Evolutionary conservation across 2,329 filamentous ascomycete genomes (phyloP).

Genomic region (Ceratocystis huliohia): DNA sequence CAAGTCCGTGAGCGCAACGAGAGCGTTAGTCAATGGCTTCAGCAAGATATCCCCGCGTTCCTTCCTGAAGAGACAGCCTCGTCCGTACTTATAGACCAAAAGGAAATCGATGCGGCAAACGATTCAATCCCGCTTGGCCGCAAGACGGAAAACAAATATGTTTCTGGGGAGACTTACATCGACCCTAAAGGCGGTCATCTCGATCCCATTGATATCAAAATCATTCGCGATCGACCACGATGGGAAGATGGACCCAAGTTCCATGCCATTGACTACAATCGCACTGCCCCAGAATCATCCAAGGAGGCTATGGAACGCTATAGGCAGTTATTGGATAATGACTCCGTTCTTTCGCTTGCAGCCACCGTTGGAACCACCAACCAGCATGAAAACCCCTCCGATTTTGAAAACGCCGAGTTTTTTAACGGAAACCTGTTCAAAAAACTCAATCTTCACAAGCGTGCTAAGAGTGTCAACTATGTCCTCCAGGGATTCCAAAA

Average conservation of each 20-base stretch:
- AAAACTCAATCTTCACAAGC: conserved; percentile 41
- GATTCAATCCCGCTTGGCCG: conserved; percentile 33
- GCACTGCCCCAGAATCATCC: conserved; percentile 30
- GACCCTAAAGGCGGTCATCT: conserved; percentile 30
- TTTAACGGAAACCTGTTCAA: conserved; percentile 52
- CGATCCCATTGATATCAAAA: conserved; percentile 36
- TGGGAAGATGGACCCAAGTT: conserved; percentile 40
- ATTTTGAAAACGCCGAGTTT: conserved; percentile 38
- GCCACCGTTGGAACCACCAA: conserved; percentile 53
- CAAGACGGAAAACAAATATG: conserved; percentile 38
- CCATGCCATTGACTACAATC: conserved; percentile 32
- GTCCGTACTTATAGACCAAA: conserved; percentile 1
- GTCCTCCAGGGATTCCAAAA: conserved; percentile 35
- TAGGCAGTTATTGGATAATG: conserved; percentile 39
- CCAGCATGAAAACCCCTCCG: conserved; percentile 51
- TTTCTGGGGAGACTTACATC: conserved; percentile 40
- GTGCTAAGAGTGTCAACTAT: conserved; percentile 27
- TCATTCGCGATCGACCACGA: conserved; percentile 33
- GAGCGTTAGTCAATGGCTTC: conserved; percentile 40
- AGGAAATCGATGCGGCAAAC: neutral
- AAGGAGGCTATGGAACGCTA: conserved; percentile 38
- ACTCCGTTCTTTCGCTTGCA: conserved; percentile 47
- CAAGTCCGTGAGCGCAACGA: conserved; percentile 36
- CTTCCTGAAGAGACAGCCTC: neutral
- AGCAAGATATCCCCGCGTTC: neutral